Evolutionary conservation across 169 alveolate species (phyloP), one percentile per base, ranked within the genome.

Genomic region (Cystoisospora suis): DNA sequence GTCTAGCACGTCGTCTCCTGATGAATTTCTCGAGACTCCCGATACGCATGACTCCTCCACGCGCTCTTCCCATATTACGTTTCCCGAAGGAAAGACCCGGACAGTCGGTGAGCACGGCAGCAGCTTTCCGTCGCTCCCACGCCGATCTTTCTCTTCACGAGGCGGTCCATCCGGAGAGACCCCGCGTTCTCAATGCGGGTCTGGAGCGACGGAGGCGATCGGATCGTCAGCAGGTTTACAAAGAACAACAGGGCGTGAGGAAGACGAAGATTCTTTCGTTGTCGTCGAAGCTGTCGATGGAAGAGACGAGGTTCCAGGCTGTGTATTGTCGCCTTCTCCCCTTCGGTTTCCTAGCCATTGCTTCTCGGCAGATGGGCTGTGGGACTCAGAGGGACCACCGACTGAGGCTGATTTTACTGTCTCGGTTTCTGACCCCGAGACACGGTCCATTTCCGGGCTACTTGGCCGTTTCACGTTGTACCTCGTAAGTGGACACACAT

Each of bases 401-500:
- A n/a, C n/a, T n/a, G 20, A 65, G 0, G 77, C 45, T 6, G 77
- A 65, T n/a, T 65, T 65, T 44, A 44, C 77, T 2, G 77, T 65
- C 2, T 65, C 77, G n/a, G 77, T 65, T 12, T 65, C 77, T n/a
- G 77, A 65, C 34, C 77, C 77, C 5, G 77, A 65, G 77, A 65
- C 77, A 17, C 77, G 77, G 5, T 65, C 77, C n/a, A n/a, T n/a
- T n/a, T 32, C 77, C 45, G 77, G 77, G n/a, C 77, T 44, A 5
- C 42, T 65, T 1, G 77, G 77, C 45, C 9, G 77, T 9, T 65
- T 65, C n/a, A 65, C 77, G 77, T 45, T 79, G 44, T 92, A 92
- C 75, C 46, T 88, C 32, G 94, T 92, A 44, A 89, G 92, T n/a
- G 94, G 94, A 17, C 40, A 49, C 42, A 88, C 94, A n/a, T 86